Conservation (phyloP, 345 rosid species). For the Hibiscus tridactylites region DNA sequence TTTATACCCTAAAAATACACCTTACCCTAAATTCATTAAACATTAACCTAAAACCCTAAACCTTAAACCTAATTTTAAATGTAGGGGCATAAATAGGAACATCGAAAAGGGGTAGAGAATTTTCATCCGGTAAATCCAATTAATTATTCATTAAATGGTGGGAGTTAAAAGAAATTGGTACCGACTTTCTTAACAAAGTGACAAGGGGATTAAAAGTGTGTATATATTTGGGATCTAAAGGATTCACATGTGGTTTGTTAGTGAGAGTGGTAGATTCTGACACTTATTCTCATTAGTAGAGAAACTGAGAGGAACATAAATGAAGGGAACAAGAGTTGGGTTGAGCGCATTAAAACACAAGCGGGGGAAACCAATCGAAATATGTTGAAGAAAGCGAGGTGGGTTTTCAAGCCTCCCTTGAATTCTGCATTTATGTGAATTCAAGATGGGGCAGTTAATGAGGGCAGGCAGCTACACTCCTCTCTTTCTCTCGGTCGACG, state of each 20-base stretch:
- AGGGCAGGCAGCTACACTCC: constrained; percentile 32
- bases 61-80: too few species aligned
- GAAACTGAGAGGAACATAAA: constrained; percentile 17
- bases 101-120: too few species aligned
- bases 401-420: constrained; percentile 25
- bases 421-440: constrained; percentile 52
- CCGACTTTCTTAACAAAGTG: neutral
- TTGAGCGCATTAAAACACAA: constrained; percentile 47
- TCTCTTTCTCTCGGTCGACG: constrained; percentile 5
- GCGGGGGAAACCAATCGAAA: too few species aligned
- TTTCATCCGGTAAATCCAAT: neutral
- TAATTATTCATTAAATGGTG: neutral
- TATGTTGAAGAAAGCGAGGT: constrained; percentile 39
- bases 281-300: constrained; percentile 9
- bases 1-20: too few species aligned
- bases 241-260: neutral
- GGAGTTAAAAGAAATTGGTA: neutral
- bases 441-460: constrained; percentile 37
- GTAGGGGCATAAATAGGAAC: too few species aligned
- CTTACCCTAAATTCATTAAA: too few species aligned
- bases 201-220: neutral
- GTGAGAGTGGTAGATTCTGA: constrained; percentile 7
- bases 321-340: constrained; percentile 40
- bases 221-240: neutral
- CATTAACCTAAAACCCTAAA: too few species aligned